Evolutionary conservation across 768 basidiomycete genomes (phyloP).

Genomic region (Wakefieldia striispora): DNA sequence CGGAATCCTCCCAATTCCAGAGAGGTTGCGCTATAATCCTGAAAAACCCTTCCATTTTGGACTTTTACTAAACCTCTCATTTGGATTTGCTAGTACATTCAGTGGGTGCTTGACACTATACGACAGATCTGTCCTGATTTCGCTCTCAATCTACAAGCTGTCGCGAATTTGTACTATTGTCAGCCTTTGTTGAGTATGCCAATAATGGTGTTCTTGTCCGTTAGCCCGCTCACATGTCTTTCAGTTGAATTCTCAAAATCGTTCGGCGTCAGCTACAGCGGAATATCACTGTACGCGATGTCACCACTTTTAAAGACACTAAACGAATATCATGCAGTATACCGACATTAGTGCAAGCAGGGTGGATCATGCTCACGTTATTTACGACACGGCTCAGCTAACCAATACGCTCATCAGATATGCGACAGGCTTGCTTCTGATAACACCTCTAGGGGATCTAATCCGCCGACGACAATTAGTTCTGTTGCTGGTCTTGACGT

Average conservation of each 20-base stretch:
- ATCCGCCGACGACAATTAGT: slow-evolving; percentile 72
- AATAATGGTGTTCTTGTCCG: background rate
- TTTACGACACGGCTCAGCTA: background rate
- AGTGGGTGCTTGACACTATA: slow-evolving; percentile 13
- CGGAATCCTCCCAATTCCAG: slow-evolving; percentile 63
- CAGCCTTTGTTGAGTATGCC: slow-evolving; percentile 72
- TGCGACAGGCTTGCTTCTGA: slow-evolving; percentile 66
- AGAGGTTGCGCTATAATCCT: slow-evolving; percentile 49
- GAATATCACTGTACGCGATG: slow-evolving; percentile 32
- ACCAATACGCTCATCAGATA: slow-evolving; percentile 44
- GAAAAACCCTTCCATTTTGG: slow-evolving; percentile 52
- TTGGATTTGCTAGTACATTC: slow-evolving; percentile 61
- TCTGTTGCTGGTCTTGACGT: slow-evolving; percentile 52
- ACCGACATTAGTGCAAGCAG: slow-evolving; percentile 66
- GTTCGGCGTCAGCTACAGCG: slow-evolving; percentile 37
- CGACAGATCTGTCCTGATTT: background rate
- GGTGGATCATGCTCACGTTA: slow-evolving; percentile 37
- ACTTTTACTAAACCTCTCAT: slow-evolving; percentile 50
- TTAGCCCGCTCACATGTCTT: background rate
- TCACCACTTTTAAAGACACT: background rate
- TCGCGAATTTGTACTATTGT: slow-evolving; percentile 81
- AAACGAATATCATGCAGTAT: slow-evolving; percentile 38
- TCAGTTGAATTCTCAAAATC: slow-evolving; percentile 37
- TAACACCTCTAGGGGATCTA: slow-evolving; percentile 83
- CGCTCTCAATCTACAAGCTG: slow-evolving; percentile 35